phyloP scores from a whole-genome alignment of 2,329 filamentous ascomycete genomes.

The Trichophyton schoenleinii region DNA sequence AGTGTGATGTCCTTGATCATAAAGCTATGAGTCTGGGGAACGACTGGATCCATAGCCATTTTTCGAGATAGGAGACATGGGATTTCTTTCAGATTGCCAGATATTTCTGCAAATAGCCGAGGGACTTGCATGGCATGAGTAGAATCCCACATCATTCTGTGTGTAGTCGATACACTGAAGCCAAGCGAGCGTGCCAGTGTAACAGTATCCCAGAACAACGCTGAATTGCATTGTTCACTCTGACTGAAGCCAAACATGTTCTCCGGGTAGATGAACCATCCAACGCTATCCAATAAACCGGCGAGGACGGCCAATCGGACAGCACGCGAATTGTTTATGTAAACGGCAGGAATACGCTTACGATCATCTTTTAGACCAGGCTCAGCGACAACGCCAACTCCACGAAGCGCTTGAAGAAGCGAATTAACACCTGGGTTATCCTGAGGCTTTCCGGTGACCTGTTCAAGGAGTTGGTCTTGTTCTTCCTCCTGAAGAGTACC shows the following conservation, averaged over 20 bases:
- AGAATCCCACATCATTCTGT: neutral
- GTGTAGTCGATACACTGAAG: slow-evolving; percentile 9
- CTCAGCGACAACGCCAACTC: neutral
- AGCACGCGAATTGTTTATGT: slow-evolving; percentile 13
- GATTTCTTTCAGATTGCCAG: slow-evolving; percentile 14
- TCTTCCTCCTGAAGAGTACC: slow-evolving; percentile 10
- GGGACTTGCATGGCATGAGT: slow-evolving; percentile 3
- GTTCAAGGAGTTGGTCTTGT: slow-evolving; percentile 10
- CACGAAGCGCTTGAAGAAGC: slow-evolving; percentile 7
- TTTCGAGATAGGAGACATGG: slow-evolving; percentile 14
- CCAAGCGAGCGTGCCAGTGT: slow-evolving; percentile 11
- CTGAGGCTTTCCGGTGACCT: slow-evolving; percentile 5
- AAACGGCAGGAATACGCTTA: slow-evolving; percentile 11
- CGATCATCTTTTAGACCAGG: neutral
- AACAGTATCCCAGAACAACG: slow-evolving; percentile 13
- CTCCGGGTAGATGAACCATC: slow-evolving; percentile 10
- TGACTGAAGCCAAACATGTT: slow-evolving; percentile 12
- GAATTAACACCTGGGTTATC: slow-evolving; percentile 4
- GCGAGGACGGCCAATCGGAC: slow-evolving; percentile 11
- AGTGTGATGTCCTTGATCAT: slow-evolving; percentile 32
- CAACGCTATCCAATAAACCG: slow-evolving; percentile 9
- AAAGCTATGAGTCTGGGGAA: slow-evolving; percentile 26
- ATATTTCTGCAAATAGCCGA: slow-evolving; percentile 13
- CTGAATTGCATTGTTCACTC: slow-evolving; percentile 8
- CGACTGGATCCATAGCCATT: slow-evolving; percentile 11